Conservation (phyloP, 495 filamentous ascomycete genomes). For the Terfezia claveryi region DNA sequence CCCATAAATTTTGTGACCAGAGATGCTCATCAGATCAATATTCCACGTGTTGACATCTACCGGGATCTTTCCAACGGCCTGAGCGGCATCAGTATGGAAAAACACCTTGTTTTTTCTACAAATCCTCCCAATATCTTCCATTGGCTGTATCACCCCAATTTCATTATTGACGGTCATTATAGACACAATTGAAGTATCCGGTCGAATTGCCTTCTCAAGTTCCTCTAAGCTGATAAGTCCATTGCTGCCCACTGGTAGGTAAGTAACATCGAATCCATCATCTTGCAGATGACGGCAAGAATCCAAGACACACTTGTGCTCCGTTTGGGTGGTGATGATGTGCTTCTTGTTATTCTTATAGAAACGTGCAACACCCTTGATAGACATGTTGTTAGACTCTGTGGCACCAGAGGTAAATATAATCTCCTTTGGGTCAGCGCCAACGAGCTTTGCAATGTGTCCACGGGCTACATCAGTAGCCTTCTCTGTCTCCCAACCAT, state of each 20-base stretch:
- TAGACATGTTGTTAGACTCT: constrained; percentile 98
- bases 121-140: constrained; percentile 80
- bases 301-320: constrained; percentile 97
- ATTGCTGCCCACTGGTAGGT: constrained; percentile 68
- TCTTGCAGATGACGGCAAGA: constrained; percentile 92
- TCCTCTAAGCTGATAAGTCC: constrained; percentile 67
- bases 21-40: constrained; percentile 94
- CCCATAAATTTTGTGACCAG: constrained; percentile 97
- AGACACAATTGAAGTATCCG: constrained; percentile 77
- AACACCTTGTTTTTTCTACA: constrained; percentile 84
- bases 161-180: constrained; percentile 99
- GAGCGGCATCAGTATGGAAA: constrained; percentile 95
- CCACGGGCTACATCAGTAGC: constrained; percentile 68
- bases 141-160: constrained; percentile 89
- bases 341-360: constrained; percentile 97
- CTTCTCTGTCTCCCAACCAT: constrained; percentile 95
- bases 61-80: constrained; percentile 93
- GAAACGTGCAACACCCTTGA: constrained; percentile 92
- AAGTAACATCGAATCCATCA: constrained; percentile 89
- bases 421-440: constrained; percentile 90
- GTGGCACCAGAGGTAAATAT: constrained; percentile 97
- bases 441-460: constrained; percentile 67
- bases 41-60: constrained; percentile 93
- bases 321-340: constrained; percentile 89
- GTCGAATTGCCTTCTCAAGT: constrained; percentile 74